phyloP scores from a whole-genome alignment of 257 asterid species.

The Galeopsis tetrahit region DNA sequence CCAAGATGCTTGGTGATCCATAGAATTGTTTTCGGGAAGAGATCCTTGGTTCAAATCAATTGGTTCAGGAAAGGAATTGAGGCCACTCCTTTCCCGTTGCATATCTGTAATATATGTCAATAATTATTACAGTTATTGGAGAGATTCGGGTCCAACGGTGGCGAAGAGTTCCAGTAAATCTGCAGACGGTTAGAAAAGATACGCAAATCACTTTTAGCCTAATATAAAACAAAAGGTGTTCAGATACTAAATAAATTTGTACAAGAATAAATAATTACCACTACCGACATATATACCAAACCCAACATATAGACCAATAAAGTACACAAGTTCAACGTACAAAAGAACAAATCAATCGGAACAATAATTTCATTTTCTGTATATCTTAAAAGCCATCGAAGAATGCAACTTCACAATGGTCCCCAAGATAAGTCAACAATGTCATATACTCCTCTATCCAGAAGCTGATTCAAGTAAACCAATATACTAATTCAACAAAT shows the following conservation, averaged over 20 bases:
- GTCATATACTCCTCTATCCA: neutral
- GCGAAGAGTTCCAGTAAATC: conserved; percentile 28
- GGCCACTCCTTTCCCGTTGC: conserved; percentile 73
- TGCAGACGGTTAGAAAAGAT: conserved; percentile 26
- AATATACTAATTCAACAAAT: conserved; percentile 3
- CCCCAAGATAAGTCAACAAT: conserved; percentile 11
- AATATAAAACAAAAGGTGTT: conserved; percentile 3
- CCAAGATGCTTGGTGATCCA: conserved; percentile 59
- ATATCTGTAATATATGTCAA: conserved; percentile 38
- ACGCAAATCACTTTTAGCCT: neutral
- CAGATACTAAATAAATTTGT: neutral
- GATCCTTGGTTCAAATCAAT: conserved; percentile 82
- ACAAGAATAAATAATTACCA: neutral
- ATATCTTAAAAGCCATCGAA: conserved; percentile 23
- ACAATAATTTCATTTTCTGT: neutral
- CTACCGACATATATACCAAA: neutral
- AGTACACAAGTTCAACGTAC: conserved; percentile 12
- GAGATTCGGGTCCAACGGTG: conserved; percentile 16
- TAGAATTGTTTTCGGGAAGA: conserved; percentile 48
- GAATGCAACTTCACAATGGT: conserved; percentile 28
- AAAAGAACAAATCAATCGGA: neutral
- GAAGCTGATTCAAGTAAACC: neutral
- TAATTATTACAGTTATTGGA: conserved; percentile 6
- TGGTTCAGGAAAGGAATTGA: conserved; percentile 74
- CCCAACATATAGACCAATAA: neutral